Conservation (phyloP, 2,329 filamentous ascomycete genomes). For the Pseudogymnoascus sp. region DNA sequence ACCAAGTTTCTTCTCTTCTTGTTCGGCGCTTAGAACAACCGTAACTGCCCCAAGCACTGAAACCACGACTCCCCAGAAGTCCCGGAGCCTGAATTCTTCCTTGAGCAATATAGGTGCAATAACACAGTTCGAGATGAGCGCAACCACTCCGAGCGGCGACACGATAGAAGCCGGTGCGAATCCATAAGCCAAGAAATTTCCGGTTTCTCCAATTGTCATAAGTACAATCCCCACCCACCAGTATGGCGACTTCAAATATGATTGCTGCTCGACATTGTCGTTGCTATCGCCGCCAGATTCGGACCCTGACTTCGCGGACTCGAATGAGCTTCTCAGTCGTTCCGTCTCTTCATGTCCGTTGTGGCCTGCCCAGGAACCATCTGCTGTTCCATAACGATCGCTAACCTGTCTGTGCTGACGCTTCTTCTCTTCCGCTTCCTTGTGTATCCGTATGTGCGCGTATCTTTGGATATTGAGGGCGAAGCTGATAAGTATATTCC, state of each 20-base stretch:
- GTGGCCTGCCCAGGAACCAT: conserved; percentile 17
- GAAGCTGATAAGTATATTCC: conserved; percentile 89
- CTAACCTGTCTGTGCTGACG: conserved; percentile 46
- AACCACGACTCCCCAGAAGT: conserved; percentile 82
- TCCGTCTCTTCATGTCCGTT: conserved; percentile 39
- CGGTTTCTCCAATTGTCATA: conserved; percentile 87
- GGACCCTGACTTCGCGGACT: conserved; percentile 35
- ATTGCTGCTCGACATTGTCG: conserved; percentile 30
- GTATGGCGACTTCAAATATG: conserved; percentile 83
- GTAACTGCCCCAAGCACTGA: conserved; percentile 83
- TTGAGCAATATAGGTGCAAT: conserved; percentile 93
- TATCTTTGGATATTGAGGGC: conserved; percentile 96
- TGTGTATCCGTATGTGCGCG: conserved; percentile 77
- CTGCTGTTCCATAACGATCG: conserved; percentile 39
- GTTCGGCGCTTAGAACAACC: conserved; percentile 84
- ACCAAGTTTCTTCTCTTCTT: conserved; percentile 82
- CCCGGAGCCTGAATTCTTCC: conserved; percentile 75
- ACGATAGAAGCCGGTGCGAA: conserved; percentile 98
- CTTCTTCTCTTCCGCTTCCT: conserved; percentile 55
- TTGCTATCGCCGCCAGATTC: conserved; percentile 27
- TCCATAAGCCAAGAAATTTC: conserved; percentile 95
- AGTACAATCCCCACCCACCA: conserved; percentile 95
- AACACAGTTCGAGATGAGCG: conserved; percentile 90
- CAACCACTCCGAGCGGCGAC: conserved; percentile 92
- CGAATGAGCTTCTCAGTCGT: conserved; percentile 45